phyloP scores from a whole-genome alignment of 441 rosid species.

The Mallotus repandus region DNA sequence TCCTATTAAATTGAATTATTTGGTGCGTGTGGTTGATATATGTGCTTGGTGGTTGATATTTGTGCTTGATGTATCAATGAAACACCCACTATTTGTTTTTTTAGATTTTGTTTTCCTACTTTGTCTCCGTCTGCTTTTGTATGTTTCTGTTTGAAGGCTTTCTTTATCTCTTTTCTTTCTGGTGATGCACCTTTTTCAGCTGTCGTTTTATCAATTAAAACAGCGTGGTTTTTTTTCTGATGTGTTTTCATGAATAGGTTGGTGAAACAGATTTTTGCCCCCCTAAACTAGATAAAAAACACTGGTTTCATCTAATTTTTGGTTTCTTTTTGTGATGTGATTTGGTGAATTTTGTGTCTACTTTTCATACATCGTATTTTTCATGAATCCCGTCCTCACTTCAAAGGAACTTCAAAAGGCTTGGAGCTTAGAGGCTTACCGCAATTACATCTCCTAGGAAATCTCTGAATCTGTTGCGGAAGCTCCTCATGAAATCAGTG shows the following conservation, averaged over 20 bases:
- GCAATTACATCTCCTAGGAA: slow-evolving; percentile 66
- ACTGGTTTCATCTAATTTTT: not conserved
- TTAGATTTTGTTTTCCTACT: not conserved
- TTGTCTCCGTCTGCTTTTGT: not conserved
- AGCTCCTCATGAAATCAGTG: slow-evolving; percentile 89
- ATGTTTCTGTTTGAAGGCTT: not conserved
- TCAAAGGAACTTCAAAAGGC: not conserved
- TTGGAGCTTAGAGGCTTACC: slow-evolving; percentile 45
- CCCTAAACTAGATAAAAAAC: not conserved
- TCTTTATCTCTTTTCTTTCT: not conserved
- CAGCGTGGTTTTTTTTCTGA: not conserved
- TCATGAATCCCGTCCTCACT: not conserved
- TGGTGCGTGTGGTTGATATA: not conserved
- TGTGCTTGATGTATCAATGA: not conserved
- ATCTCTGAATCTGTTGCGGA: slow-evolving; percentile 63
- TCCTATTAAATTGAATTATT: not conserved
- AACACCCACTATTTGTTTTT: not conserved
- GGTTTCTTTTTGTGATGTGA: not conserved
- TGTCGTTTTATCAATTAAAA: not conserved
- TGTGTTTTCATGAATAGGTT: not conserved
- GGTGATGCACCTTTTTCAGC: not conserved
- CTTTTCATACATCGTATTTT: not conserved
- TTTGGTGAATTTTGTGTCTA: not conserved
- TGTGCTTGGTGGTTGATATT: no score
- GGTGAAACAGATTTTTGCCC: not conserved